These are phyloP conservation scores for Rhizoclosmatium sp. DNA, from an alignment of 192 early-diverging fungal species.

Conservation along the genomic window DNA sequence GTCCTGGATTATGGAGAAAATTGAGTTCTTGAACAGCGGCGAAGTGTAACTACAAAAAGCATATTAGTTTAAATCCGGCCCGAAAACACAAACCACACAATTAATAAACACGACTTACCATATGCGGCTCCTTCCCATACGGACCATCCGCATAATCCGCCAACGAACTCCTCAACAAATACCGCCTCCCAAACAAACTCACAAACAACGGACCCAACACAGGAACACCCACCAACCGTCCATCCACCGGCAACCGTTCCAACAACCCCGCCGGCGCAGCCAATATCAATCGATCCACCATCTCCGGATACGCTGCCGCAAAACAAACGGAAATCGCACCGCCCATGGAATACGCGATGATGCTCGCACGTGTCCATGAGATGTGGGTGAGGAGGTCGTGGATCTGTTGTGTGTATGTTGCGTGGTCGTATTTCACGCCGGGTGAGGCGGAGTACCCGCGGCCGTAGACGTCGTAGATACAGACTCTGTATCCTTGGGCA, in stretches of 20 bases:
- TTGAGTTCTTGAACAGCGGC: constrained; percentile 23
- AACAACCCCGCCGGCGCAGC: constrained; percentile 22
- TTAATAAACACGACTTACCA: constrained; percentile 3
- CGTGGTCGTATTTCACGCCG: constrained; percentile 9
- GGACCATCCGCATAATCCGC: neutral
- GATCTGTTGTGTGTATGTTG: constrained; percentile 6
- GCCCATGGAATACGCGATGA: constrained; percentile 20
- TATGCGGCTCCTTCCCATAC: constrained; percentile 17
- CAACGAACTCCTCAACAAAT: neutral
- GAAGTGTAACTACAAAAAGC: neutral
- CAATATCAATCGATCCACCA: constrained; percentile 12
- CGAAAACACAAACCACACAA: too few relatives aligned
- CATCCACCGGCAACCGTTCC: neutral
- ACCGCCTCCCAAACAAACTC: neutral
- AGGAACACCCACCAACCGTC: neutral
- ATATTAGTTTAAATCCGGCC: neutral
- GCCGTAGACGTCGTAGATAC: constrained; percentile 25
- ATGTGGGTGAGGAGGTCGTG: constrained; percentile 17
- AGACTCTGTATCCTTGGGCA: neutral
- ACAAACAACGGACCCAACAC: constrained; percentile 16
- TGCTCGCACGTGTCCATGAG: neutral
- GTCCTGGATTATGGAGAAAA: constrained; percentile 9
- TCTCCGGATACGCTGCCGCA: constrained; percentile 8
- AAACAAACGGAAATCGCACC: constrained; percentile 19
- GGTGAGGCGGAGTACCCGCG: constrained; percentile 14